phyloP scores from a whole-genome alignment of 1,139 yeast genomes.

The Pichia sp. region DNA sequence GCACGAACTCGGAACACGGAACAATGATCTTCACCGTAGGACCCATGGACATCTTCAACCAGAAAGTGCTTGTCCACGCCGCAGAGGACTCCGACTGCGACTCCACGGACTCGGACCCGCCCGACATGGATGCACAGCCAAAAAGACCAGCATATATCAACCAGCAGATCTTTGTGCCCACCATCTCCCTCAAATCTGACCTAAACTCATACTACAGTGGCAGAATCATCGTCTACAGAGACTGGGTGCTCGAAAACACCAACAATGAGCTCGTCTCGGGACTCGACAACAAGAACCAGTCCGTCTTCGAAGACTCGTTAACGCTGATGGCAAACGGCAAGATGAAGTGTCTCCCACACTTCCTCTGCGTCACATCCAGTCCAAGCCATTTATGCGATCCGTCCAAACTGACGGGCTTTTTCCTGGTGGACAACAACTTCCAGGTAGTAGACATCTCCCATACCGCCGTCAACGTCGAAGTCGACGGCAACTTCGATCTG shows the following conservation, averaged over 20 bases:
- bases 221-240: constrained; percentile 28
- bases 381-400: not conserved
- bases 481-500: not conserved
- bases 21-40: constrained; percentile 26
- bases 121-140: constrained; percentile 2
- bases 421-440: constrained; percentile 22
- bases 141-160: constrained; percentile 14
- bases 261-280: constrained; percentile 8
- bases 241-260: constrained; percentile 25
- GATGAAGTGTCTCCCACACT: constrained; percentile 20
- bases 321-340: constrained; percentile 5
- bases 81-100: constrained; percentile 9
- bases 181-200: constrained; percentile 26
- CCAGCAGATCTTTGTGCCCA: constrained; percentile 29
- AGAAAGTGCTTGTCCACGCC: constrained; percentile 18
- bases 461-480: not conserved
- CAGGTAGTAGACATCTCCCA: constrained; percentile 18
- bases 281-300: constrained; percentile 1
- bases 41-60: constrained; percentile 26
- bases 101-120: constrained; percentile 6
- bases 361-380: constrained; percentile 9
- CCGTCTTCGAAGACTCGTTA: constrained; percentile 13
- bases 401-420: constrained; percentile 17
- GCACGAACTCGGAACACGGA: not conserved
- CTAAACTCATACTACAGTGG: constrained; percentile 26